Evolutionary conservation across 345 rosid genomes (phyloP).

Genomic region (Brassica juncea): DNA sequence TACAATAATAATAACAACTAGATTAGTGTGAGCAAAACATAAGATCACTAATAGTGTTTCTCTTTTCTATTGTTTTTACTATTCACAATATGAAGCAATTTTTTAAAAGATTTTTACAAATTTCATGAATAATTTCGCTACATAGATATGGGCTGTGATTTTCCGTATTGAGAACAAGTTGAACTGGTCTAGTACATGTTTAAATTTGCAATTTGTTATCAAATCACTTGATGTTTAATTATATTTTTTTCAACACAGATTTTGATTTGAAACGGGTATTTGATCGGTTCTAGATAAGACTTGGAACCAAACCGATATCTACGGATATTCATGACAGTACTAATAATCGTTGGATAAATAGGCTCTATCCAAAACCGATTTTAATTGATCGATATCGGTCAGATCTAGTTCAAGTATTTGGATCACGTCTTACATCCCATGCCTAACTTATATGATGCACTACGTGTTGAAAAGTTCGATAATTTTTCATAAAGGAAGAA

Average conservation of each 20-base stretch:
- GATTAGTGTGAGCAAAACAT: not conserved
- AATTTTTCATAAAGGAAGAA: not conserved
- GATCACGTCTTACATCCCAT: not conserved
- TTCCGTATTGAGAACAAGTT: not conserved
- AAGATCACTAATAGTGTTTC: not conserved
- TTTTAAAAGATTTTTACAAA: not conserved
- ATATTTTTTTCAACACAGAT: not conserved
- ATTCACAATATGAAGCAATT: not conserved
- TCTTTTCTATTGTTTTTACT: not conserved
- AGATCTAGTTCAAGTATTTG: not conserved
- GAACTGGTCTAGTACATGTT: not conserved
- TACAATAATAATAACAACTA: not conserved
- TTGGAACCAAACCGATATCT: not conserved
- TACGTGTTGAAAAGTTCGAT: not conserved
- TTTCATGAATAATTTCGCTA: not conserved
- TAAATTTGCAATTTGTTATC: not conserved
- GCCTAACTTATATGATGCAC: not conserved
- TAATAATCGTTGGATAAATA: not conserved
- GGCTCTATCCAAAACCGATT: not conserved
- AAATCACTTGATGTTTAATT: not conserved
- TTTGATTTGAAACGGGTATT: not conserved
- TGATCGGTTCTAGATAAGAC: not conserved
- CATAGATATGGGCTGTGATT: not conserved
- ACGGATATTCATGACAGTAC: not conserved
- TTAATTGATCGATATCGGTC: not conserved